Evolutionary conservation across 2,329 filamentous ascomycete species (phyloP).

Genomic region (Elsinoe arachidis): DNA sequence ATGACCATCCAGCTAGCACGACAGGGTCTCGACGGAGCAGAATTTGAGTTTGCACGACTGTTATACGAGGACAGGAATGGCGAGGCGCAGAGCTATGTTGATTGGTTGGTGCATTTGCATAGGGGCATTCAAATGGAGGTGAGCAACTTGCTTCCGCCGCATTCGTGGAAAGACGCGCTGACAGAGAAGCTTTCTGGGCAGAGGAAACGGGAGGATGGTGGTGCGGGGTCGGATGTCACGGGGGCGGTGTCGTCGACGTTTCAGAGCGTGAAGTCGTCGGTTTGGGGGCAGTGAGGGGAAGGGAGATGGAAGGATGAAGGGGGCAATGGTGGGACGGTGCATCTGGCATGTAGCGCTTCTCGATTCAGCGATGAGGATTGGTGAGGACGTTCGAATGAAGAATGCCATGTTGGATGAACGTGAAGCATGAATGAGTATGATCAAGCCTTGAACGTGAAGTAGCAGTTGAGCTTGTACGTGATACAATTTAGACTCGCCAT

Average conservation of each 20-base stretch:
- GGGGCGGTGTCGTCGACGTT: conserved; percentile 25
- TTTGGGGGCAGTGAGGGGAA: conserved; percentile 27
- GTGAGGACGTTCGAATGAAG: too few species aligned
- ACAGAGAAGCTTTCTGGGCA: conserved; percentile 50
- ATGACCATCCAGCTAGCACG: conserved; percentile 82
- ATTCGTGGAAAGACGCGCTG: not conserved
- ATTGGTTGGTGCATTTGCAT: conserved; percentile 95
- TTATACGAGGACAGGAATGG: conserved; percentile 94
- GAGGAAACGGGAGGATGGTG: conserved; percentile 55
- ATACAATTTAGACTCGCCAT: too few species aligned
- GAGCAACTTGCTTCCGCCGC: conserved; percentile 19
- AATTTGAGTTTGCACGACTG: conserved; percentile 90
- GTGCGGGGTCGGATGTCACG: conserved; percentile 19
- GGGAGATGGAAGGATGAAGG: not conserved
- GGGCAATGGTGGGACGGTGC: not conserved
- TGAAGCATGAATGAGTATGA: too few species aligned
- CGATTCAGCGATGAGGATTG: not conserved
- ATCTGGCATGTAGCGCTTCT: not conserved
- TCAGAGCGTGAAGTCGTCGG: conserved; percentile 32
- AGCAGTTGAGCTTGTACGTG: too few species aligned
- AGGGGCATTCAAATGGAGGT: conserved; percentile 81
- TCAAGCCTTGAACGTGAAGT: too few species aligned
- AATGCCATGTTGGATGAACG: too few species aligned
- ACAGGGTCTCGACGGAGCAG: conserved; percentile 86
- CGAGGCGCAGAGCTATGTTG: conserved; percentile 94